Evolutionary conservation across 352 stramenopile genomes (phyloP).

Genomic region (Globisporangium heterothallicum): DNA sequence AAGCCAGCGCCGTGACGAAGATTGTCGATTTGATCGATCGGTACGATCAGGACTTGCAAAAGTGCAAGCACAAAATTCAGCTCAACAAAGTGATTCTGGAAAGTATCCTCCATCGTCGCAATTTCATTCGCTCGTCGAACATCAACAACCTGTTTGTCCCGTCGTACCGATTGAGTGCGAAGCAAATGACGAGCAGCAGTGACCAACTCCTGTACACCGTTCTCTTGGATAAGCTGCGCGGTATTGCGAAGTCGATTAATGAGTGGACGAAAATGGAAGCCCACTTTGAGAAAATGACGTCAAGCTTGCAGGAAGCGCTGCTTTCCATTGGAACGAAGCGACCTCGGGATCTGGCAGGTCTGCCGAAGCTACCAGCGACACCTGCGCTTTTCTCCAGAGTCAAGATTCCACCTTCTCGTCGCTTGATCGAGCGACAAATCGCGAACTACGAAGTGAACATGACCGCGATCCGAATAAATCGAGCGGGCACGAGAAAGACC

Average conservation of each 20-base stretch:
- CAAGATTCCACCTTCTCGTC: slow-evolving; percentile 57
- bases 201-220: slow-evolving; percentile 73
- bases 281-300: slow-evolving; percentile 64
- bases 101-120: slow-evolving; percentile 57
- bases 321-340: slow-evolving; percentile 45
- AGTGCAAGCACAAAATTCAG: slow-evolving; percentile 48
- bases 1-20: slow-evolving; percentile 41
- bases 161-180: slow-evolving; percentile 56
- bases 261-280: slow-evolving; percentile 72
- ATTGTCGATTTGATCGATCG: slow-evolving; percentile 46
- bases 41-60: slow-evolving; percentile 47
- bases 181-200: slow-evolving; percentile 63
- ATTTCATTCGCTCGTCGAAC: slow-evolving; percentile 58
- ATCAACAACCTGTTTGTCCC: slow-evolving; percentile 62
- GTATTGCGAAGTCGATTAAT: slow-evolving; percentile 51
- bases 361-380: slow-evolving; percentile 27
- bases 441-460: slow-evolving; percentile 62
- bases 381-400: slow-evolving; percentile 42
- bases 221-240: slow-evolving; percentile 60
- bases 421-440: slow-evolving; percentile 67
- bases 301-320: slow-evolving; percentile 40
- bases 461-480: slow-evolving; percentile 38
- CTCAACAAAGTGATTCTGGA: slow-evolving; percentile 55
- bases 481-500: slow-evolving; percentile 41
- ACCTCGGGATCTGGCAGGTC: slow-evolving; percentile 14